Conservation (phyloP, 495 filamentous ascomycete species). For the Pyrenula massariospora region DNA sequence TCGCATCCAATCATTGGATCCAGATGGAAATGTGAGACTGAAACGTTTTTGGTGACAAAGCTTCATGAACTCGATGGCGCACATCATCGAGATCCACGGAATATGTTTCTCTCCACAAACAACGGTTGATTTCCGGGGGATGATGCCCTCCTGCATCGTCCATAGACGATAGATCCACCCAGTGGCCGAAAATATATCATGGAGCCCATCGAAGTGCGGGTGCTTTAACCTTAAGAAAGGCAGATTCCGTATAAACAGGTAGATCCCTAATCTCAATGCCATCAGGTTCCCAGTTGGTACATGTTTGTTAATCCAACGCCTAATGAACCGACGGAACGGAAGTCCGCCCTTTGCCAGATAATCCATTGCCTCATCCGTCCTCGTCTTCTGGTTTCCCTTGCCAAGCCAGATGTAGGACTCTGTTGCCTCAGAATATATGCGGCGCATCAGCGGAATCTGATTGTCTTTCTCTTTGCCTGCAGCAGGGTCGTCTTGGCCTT, state of each 20-base stretch:
- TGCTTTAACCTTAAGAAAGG: not conserved
- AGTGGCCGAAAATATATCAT: not conserved
- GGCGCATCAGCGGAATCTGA: constrained; percentile 10
- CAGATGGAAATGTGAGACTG: not conserved
- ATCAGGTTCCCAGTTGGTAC: not conserved
- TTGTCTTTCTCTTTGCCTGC: constrained; percentile 2
- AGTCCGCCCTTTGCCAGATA: not conserved
- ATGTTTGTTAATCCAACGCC: not conserved
- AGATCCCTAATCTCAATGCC: not conserved
- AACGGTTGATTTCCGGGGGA: not conserved
- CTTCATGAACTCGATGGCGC: not conserved
- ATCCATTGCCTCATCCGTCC: not conserved
- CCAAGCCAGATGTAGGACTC: constrained; percentile 7
- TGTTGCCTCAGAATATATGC: constrained; percentile 8
- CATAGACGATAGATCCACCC: not conserved
- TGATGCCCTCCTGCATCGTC: not conserved
- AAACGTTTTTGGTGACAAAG: not conserved
- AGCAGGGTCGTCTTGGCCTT: too few species aligned
- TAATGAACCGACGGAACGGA: too few species aligned
- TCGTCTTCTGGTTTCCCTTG: not conserved
- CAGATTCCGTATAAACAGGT: not conserved
- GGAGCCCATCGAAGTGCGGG: not conserved
- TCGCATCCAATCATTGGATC: not conserved
- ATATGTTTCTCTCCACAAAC: not conserved
- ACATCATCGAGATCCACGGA: not conserved